These are phyloP conservation scores for Fonsecaea multimorphosa DNA, from an alignment of 2,329 filamentous ascomycete species.

Conservation along the genomic window DNA sequence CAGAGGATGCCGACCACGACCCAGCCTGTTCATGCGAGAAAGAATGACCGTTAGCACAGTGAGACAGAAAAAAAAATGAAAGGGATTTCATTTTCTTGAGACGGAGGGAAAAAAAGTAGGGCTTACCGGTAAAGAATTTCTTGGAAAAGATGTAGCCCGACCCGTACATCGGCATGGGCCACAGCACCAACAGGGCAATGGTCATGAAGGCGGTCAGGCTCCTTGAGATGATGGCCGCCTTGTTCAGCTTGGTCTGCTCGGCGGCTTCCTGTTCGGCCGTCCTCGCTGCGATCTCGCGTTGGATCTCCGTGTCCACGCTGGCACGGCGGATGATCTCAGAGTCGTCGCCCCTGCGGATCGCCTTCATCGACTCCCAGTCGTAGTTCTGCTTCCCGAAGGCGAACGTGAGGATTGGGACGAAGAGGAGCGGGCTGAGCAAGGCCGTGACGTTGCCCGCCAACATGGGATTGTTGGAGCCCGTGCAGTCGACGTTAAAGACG, in stretches of 20 bases:
- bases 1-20: constrained; percentile 77
- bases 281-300: constrained; percentile 44
- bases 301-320: constrained; percentile 68
- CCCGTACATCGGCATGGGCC: constrained; percentile 93
- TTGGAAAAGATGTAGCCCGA: constrained; percentile 80
- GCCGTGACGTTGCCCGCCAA: constrained; percentile 75
- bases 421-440: constrained; percentile 74
- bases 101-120: too few relatives aligned
- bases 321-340: constrained; percentile 70
- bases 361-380: constrained; percentile 83
- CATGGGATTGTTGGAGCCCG: constrained; percentile 69
- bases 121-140: constrained; percentile 71
- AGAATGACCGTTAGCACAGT: not conserved
- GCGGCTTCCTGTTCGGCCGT: constrained; percentile 49
- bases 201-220: constrained; percentile 68
- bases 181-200: constrained; percentile 75
- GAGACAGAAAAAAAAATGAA: not conserved
- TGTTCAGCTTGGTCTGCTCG: constrained; percentile 59
- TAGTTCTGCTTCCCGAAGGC: constrained; percentile 75
- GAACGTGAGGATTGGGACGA: constrained; percentile 77
- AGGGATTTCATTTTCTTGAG: too few relatives aligned
- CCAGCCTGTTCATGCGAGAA: constrained; percentile 63
- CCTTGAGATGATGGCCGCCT: constrained; percentile 61
- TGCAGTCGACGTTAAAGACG: constrained; percentile 71
- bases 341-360: constrained; percentile 80